Percentiles rank a stretch among this genome's conserved stretches.
Evolutionary conservation across 306 rosid genomes (phyloP).

Genomic region (Corylus avellana): DNA sequence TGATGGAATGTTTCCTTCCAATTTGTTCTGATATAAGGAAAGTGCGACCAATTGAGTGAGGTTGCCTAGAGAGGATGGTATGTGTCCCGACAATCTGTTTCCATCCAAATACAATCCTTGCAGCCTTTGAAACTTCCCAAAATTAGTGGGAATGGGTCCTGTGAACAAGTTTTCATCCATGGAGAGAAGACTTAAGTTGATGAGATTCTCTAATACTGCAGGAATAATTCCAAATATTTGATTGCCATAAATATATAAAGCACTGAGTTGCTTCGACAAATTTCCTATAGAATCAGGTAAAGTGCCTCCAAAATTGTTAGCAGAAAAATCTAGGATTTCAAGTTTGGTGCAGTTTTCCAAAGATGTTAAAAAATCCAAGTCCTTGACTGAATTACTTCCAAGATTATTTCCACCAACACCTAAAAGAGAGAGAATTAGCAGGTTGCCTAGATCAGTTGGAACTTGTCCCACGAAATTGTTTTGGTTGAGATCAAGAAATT

Average conservation of each 20-base stretch:
- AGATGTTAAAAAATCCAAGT: constrained; percentile 31
- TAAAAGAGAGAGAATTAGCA: accelerated
- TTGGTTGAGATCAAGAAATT: too few relatives aligned
- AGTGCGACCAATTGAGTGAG: background rate
- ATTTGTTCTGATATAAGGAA: background rate
- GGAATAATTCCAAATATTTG: constrained; percentile 35
- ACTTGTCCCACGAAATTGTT: too few relatives aligned
- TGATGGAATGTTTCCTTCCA: constrained; percentile 11
- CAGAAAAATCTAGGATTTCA: background rate
- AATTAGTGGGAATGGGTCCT: constrained; percentile 18
- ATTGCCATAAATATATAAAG: background rate
- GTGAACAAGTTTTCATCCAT: background rate
- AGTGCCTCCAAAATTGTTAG: constrained; percentile 40
- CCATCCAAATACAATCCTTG: background rate
- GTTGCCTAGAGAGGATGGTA: constrained; percentile 35
- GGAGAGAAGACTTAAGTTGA: constrained; percentile 1
- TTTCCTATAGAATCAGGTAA: constrained; percentile 35
- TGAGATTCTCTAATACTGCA: constrained; percentile 22
- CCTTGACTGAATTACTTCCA: constrained; percentile 29
- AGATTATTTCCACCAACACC: background rate
- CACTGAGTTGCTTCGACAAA: constrained; percentile 22
- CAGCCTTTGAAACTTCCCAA: constrained; percentile 9
- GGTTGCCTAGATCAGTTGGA: too few relatives aligned
- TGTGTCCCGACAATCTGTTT: constrained; percentile 15
- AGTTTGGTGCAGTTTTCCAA: constrained; percentile 35